Conservation (phyloP, 345 rosid genomes). For the Pugionium dolabratum region DNA sequence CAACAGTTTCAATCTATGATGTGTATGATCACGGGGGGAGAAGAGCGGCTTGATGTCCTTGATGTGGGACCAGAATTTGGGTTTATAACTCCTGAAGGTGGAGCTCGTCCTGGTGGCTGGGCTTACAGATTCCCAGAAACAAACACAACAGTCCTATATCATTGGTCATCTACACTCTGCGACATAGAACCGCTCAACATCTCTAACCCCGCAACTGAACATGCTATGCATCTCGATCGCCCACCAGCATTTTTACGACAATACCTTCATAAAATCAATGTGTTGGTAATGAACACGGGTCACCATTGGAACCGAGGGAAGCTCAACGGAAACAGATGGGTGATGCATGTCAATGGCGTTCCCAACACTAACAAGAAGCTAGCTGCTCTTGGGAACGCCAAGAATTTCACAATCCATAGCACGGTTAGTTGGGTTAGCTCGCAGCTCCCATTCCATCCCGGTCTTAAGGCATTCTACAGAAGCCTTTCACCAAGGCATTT, state of each 20-base stretch:
- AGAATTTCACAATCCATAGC: constrained; percentile 69
- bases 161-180: constrained; percentile 75
- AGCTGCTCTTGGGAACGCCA: constrained; percentile 60
- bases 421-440: constrained; percentile 65
- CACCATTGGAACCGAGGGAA: constrained; percentile 88
- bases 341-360: constrained; percentile 63
- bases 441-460: constrained; percentile 59
- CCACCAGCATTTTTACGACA: constrained; percentile 67
- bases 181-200: constrained; percentile 61
- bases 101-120: constrained; percentile 73
- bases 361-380: constrained; percentile 57
- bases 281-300: constrained; percentile 76
- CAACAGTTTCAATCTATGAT: constrained; percentile 80
- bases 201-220: constrained; percentile 49
- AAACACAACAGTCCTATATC: constrained; percentile 65
- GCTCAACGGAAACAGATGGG: constrained; percentile 64
- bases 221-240: constrained; percentile 83
- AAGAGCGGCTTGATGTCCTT: constrained; percentile 45
- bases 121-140: constrained; percentile 68
- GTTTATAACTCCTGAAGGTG: constrained; percentile 49
- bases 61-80: constrained; percentile 67
- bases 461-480: constrained; percentile 60
- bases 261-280: constrained; percentile 56
- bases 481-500: constrained; percentile 84
- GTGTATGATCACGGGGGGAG: constrained; percentile 78